A percentile compares a stretch with the other conserved stretches of the same genome.
Conservation (phyloP, 129 eudicot genomes). For the Flaveria sonorensis region DNA sequence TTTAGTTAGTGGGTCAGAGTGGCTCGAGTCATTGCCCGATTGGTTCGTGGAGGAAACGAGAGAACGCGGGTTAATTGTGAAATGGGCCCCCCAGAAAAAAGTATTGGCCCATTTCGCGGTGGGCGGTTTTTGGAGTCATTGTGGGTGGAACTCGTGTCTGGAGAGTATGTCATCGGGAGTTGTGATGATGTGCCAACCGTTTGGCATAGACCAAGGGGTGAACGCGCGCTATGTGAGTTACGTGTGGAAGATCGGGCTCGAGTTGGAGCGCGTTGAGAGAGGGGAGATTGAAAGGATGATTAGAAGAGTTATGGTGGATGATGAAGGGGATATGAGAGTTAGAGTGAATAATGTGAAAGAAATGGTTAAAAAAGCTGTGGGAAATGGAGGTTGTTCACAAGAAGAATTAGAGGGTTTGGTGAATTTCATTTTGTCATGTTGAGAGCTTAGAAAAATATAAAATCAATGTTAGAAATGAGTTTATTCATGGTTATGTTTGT, state of each 20-base stretch:
- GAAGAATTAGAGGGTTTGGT: constrained; percentile 36
- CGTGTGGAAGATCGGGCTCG: constrained; percentile 47
- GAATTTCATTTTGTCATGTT: constrained; percentile 34
- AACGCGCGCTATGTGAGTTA: constrained; percentile 43
- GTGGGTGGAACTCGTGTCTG: constrained; percentile 60
- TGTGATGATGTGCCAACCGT: constrained; percentile 54
- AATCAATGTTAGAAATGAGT: too few species aligned
- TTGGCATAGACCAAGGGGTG: constrained; percentile 41
- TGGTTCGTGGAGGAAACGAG: constrained; percentile 33
- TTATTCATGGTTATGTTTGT: too few species aligned
- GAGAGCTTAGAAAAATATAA: neutral
- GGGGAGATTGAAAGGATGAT: constrained; percentile 34
- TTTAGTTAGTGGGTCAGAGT: constrained; percentile 40
- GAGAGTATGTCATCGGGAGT: constrained; percentile 51
- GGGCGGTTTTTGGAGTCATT: constrained; percentile 61
- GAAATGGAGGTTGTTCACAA: constrained; percentile 39
- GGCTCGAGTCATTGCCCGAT: constrained; percentile 47
- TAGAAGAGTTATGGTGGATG: constrained; percentile 41
- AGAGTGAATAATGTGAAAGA: constrained; percentile 35
- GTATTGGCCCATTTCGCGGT: constrained; percentile 53
- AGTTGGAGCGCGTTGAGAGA: constrained; percentile 42
- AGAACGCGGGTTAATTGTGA: constrained; percentile 44
- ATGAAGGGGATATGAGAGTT: constrained; percentile 49
- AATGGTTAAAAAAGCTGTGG: constrained; percentile 22
- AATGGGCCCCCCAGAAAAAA: constrained; percentile 60